Base-by-base conservation (phyloP, 192 early-diverging fungal genomes). In the Coemansia sp. region DNA sequence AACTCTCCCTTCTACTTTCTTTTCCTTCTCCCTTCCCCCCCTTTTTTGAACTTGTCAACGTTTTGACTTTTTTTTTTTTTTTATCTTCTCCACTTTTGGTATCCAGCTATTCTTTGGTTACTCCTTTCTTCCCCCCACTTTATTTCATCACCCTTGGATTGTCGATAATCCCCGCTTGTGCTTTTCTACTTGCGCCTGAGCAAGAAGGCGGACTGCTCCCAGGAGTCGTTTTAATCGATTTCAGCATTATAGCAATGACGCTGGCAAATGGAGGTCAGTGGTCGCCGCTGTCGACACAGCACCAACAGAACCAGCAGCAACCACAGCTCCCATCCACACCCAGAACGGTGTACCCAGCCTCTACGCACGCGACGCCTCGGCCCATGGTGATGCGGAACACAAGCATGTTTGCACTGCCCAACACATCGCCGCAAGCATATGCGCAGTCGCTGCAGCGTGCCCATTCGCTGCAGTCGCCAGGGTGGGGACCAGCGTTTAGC, bases 401-500 rank as follows among this genome's bases (percentile, higher is more conserved):
- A 43, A 81, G 78, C 64, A 69, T 72, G 67, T 64, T 55, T 38
- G 41, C 53, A 14, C 46, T 72, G 44, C 69, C 78, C 23, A 70
- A 66, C 38, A 49, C 55, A 15, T 70, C 73, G 39, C 78, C 73
- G 14, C 70, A 76, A 39, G 60, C 70, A 21, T 74, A 76, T 30
- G 64, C 52, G 11, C 71, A 67, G n/a, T 59, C 66, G 63, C 71
- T 81, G 14, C 73, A 73, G 44, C 73, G 78, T 60, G 64, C 78
- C 6, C 73, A 76, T 67, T 81, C 78, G 46, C 51, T 73, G 16
- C 73, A 76, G 66, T 59, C 68, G 33, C 60, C 49, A 21, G 58
- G 61, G 14, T 45, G 43, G 39, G 57, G 48, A 48, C 66, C 44
- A 38, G 44, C 14, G 21, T 24, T 26, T 30, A 18, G 34, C 38